Percentiles rank a stretch among this genome's conserved stretches.
phyloP scores from a whole-genome alignment of 306 rosid species.

The Cicer yamashitae region DNA sequence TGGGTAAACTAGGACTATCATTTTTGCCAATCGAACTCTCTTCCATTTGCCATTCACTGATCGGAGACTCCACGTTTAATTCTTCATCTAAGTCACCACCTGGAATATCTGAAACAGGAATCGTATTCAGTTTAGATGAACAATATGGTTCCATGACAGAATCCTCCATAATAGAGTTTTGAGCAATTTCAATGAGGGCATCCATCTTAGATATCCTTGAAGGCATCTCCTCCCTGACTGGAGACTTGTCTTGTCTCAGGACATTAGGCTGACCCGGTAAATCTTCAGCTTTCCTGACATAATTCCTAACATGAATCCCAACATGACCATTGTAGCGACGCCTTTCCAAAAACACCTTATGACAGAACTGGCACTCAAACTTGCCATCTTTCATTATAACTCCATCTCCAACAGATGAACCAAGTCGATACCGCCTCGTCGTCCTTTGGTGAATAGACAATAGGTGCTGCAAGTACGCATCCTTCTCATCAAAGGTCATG shows the following conservation, averaged over 20 bases:
- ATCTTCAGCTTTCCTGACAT: constrained; percentile 75
- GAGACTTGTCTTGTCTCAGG: constrained; percentile 54
- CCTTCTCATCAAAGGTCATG: constrained; percentile 78
- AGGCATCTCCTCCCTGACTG: constrained; percentile 57
- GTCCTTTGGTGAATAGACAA: constrained; percentile 81
- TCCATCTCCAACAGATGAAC: constrained; percentile 91
- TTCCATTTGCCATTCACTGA: constrained; percentile 52
- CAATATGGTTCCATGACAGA: constrained; percentile 48
- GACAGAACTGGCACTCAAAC: constrained; percentile 93
- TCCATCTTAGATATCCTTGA: constrained; percentile 83
- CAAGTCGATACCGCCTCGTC: constrained; percentile 82
- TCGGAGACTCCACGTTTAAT: constrained; percentile 46
- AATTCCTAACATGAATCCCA: constrained; percentile 89
- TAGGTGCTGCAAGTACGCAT: constrained; percentile 78
- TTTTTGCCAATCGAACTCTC: constrained; percentile 45
- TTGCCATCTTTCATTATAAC: constrained; percentile 91
- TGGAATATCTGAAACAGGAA: constrained; percentile 44
- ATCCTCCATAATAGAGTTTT: constrained; percentile 77
- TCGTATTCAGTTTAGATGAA: constrained; percentile 39
- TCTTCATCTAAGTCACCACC: constrained; percentile 48
- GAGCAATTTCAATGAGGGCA: constrained; percentile 87
- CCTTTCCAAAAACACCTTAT: constrained; percentile 80
- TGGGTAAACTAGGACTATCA: constrained; percentile 44
- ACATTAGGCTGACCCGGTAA: constrained; percentile 49
- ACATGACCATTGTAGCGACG: constrained; percentile 92